phyloP scores from a whole-genome alignment of 805 yeast genomes.

The Kockiozyma suomiensis region DNA sequence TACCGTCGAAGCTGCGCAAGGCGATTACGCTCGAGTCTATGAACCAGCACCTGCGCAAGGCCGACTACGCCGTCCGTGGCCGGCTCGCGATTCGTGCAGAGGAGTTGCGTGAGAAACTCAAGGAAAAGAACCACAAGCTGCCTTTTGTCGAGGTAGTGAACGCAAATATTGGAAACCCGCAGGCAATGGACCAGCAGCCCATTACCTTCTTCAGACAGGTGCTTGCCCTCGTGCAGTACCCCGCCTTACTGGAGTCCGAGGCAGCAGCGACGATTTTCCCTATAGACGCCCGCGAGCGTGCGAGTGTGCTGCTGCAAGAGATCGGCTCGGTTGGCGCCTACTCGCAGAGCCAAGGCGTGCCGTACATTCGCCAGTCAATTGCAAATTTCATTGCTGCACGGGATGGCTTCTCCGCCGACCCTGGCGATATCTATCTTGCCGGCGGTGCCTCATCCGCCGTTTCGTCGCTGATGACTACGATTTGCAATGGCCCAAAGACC shows the following conservation, averaged over 20 bases:
- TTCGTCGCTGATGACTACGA: conserved; percentile 68
- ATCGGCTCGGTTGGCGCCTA: conserved; percentile 93
- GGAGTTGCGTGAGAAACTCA: conserved; percentile 63
- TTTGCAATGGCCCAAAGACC: conserved; percentile 66
- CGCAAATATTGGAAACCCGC: conserved; percentile 98
- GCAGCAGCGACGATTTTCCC: conserved; percentile 46
- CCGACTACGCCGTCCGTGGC: conserved; percentile 97
- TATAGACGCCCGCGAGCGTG: conserved; percentile 73
- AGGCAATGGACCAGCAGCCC: conserved; percentile 92
- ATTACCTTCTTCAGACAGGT: conserved; percentile 95
- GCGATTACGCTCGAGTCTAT: conserved; percentile 54
- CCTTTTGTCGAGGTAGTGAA: conserved; percentile 79
- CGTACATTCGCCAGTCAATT: conserved; percentile 69
- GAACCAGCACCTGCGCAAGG: conserved; percentile 74
- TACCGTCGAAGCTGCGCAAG: conserved; percentile 12
- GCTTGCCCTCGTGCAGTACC: conserved; percentile 81
- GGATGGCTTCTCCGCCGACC: conserved; percentile 71
- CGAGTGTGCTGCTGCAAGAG: conserved; percentile 58
- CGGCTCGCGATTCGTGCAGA: conserved; percentile 92
- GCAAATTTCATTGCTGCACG: conserved; percentile 77
- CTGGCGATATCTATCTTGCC: conserved; percentile 79
- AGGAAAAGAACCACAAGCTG: conserved; percentile 58
- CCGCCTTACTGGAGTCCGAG: conserved; percentile 56
- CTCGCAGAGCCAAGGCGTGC: conserved; percentile 89
- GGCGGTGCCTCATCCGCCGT: conserved; percentile 97